phyloP scores from a whole-genome alignment of 371 early-diverging fungal genomes.

The Chytridium lagenaria region DNA sequence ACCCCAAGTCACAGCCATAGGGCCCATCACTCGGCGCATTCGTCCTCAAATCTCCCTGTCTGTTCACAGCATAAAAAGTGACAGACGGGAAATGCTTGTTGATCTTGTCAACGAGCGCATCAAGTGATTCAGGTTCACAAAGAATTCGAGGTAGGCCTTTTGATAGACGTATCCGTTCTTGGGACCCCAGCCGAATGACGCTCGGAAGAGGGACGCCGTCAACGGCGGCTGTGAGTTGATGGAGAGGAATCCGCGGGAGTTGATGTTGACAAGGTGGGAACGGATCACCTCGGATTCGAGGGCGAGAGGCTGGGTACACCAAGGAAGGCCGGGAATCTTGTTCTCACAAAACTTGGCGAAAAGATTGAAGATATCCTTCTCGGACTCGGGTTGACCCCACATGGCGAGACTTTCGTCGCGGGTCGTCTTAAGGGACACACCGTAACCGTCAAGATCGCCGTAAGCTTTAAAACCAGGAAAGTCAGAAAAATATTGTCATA shows the following conservation, averaged over 20 bases:
- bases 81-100: conserved; percentile 66
- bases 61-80: conserved; percentile 93
- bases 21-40: conserved; percentile 83
- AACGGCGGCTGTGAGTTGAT: conserved; percentile 97
- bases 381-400: conserved; percentile 80
- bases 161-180: conserved; percentile 96
- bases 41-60: conserved; percentile 82
- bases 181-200: conserved; percentile 94
- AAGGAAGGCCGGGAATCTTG: conserved; percentile 81
- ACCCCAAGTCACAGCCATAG: conserved; percentile 98
- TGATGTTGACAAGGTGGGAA: conserved; percentile 72
- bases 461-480: conserved; percentile 67
- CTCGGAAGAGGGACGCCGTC: conserved; percentile 81
- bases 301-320: conserved; percentile 87
- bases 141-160: conserved; percentile 97
- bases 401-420: conserved; percentile 57
- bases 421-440: conserved; percentile 78
- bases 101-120: conserved; percentile 71
- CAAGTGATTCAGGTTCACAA: conserved; percentile 74
- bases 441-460: conserved; percentile 93
- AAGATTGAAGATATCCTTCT: conserved; percentile 70
- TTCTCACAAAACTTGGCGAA: conserved; percentile 87
- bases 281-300: conserved; percentile 83
- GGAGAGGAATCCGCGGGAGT: conserved; percentile 84
- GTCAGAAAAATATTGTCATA: not conserved